A percentile compares a stretch with the other conserved stretches of the same genome.
Conservation (phyloP, 1,139 yeast species). For the Waltiozyma sp. region DNA sequence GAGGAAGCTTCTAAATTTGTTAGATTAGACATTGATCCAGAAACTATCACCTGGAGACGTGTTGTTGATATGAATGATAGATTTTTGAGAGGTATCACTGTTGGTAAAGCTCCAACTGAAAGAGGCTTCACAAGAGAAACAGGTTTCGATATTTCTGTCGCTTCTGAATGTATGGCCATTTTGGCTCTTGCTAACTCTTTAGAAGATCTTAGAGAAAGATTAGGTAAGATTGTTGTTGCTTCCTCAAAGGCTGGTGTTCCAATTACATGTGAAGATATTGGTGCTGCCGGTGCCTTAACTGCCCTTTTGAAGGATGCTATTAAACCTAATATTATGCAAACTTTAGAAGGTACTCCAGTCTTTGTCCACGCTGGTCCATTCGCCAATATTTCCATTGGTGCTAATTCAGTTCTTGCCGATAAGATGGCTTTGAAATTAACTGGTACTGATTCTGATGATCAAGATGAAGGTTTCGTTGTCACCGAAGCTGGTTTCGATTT, state of each 20-base stretch:
- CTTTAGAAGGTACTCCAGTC: constrained; percentile 77
- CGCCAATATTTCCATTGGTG: constrained; percentile 79
- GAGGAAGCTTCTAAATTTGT: constrained; percentile 57
- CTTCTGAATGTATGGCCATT: constrained; percentile 75
- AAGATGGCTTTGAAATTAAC: constrained; percentile 58
- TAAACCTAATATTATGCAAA: constrained; percentile 78
- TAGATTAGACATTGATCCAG: constrained; percentile 60
- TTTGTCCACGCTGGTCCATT: constrained; percentile 83
- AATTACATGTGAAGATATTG: constrained; percentile 68
- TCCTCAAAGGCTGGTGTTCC: constrained; percentile 52
- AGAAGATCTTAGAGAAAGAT: constrained; percentile 57
- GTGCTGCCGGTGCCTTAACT: constrained; percentile 73
- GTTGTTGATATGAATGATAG: constrained; percentile 78
- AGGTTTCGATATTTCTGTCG: constrained; percentile 77
- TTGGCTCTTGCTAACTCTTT: constrained; percentile 60
- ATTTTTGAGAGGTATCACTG: constrained; percentile 61
- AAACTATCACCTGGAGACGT: constrained; percentile 61
- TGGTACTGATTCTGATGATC: constrained; percentile 33
- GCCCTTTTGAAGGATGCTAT: constrained; percentile 73
- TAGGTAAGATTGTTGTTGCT: constrained; percentile 64
- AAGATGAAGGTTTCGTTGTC: constrained; percentile 52
- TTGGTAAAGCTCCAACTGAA: constrained; percentile 72
- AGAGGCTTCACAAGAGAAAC: constrained; percentile 61
- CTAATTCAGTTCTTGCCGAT: constrained; percentile 73
- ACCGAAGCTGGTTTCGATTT: constrained; percentile 84